Evolutionary conservation across 441 rosid genomes (phyloP).

Genomic region (Gossypium lobatum): DNA sequence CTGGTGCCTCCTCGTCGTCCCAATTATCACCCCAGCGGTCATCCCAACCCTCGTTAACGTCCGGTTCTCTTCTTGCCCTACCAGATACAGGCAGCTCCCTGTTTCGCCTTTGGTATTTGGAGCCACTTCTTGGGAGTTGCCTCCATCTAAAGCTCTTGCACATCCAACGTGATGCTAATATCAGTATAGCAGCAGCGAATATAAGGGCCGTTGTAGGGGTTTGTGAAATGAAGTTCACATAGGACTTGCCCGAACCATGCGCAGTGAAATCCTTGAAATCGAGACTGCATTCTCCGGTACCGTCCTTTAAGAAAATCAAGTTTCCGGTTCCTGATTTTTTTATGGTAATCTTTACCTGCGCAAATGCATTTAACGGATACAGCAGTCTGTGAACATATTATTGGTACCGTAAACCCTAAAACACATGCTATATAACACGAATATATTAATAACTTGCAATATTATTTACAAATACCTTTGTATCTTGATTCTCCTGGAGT

Average conservation of each 20-base stretch:
- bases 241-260: conserved; percentile 26
- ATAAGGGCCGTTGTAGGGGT: conserved; percentile 28
- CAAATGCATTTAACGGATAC: conserved; percentile 4
- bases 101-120: conserved; percentile 60
- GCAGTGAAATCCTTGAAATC: conserved; percentile 46
- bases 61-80: conserved; percentile 20
- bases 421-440: too few species aligned
- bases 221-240: conserved; percentile 17
- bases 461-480: conserved; percentile 33
- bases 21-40: background rate
- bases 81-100: conserved; percentile 54
- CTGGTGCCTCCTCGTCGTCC: background rate
- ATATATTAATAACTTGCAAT: background rate
- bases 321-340: conserved; percentile 27
- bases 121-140: conserved; percentile 19
- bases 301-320: conserved; percentile 35
- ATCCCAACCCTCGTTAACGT: background rate
- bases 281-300: conserved; percentile 52
- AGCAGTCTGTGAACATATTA: background rate
- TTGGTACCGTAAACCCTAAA: background rate
- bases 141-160: conserved; percentile 33
- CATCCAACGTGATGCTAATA: conserved; percentile 41
- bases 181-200: conserved; percentile 32
- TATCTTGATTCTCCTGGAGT: conserved; percentile 42
- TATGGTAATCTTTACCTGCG: conserved; percentile 62